Evolutionary conservation across 179 eudicot genomes (phyloP), one percentile per base, ranked within the genome.

Genomic region (Nepenthes alata): DNA sequence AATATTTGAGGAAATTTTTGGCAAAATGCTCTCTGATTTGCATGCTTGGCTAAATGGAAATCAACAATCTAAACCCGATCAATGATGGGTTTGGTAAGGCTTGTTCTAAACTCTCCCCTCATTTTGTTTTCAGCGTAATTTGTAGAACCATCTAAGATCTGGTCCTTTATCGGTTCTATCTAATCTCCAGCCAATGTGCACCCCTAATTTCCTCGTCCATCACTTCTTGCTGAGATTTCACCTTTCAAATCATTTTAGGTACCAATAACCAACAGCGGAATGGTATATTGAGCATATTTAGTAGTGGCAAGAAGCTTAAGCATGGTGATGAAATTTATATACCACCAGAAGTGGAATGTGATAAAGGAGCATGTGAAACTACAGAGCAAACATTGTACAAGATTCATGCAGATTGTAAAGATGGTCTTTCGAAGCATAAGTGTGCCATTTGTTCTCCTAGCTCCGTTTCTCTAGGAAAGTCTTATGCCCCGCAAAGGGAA

Each of bases 361-460:
- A 78, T 62, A 62, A 69, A 56, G 63, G 37, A 67, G 25, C 58
- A 56, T 53, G 55, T 62, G 68, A 25, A 64, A 67, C 67, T 39
- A 49, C 60, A 37, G 77, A 76, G 39, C 58, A 60, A 57, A 70
- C 70, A 48, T 65, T 63, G 58, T 41, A 37, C 47, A 71, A 79
- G 57, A 49, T 52, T 62, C 67, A 66, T 47, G 57, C 64, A 62
- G 69, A 61, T 41, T 58, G 38, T 51, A 41, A 41, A 13, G 77
- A 63, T 44, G 67, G 67, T 35, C 13, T 65, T 59, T 13, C 68
- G 58, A 70, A 73, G 50, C 59, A 70, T 53, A 79, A 64, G 6
- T 91, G 96, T 72, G 66, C 78, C 15, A 63, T 93, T 68, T 93
- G 93, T 68, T 69, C 75, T 50, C 66, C 75, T 3, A 63, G 73